Percentiles rank a stretch among this genome's conserved stretches.
phyloP scores from a whole-genome alignment of 345 rosid species.

The Garcia nutans region DNA sequence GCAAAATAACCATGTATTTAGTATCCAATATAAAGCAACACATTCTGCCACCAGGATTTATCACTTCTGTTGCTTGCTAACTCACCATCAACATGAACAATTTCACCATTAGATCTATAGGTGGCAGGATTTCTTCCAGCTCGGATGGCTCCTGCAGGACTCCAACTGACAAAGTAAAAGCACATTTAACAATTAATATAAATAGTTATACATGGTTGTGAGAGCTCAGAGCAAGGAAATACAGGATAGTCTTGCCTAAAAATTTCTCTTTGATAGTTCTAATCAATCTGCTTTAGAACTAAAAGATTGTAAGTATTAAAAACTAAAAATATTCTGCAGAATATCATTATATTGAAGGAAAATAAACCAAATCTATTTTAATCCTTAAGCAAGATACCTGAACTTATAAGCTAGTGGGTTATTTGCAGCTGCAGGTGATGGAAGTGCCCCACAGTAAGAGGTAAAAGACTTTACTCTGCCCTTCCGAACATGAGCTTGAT shows the following conservation, averaged over 20 bases:
- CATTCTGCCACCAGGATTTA: background rate
- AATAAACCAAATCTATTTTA: background rate
- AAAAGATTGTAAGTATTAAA: background rate
- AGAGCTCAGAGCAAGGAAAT: background rate
- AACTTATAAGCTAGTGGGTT: conserved; percentile 92
- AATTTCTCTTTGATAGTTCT: background rate
- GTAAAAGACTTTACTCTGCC: conserved; percentile 80
- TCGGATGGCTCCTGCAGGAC: conserved; percentile 91
- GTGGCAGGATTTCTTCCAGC: conserved; percentile 79
- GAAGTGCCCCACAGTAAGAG: conserved; percentile 92
- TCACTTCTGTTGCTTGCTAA: background rate
- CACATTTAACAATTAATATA: conserved; percentile 13
- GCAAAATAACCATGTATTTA: background rate
- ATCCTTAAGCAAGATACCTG: conserved; percentile 47
- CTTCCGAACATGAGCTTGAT: conserved; percentile 57
- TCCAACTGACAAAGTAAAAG: conserved; percentile 67
- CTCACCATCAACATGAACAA: conserved; percentile 64
- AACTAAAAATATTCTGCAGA: background rate
- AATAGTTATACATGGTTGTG: background rate
- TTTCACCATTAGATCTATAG: conserved; percentile 53
- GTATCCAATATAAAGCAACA: background rate
- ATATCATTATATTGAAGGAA: background rate
- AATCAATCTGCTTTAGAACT: background rate
- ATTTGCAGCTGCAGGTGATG: conserved; percentile 95
- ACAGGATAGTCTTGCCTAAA: background rate